Percentiles rank a stretch among this genome's conserved stretches.
Evolutionary conservation across 2,329 filamentous ascomycete genomes (phyloP).

Genomic region (Cercospora sesami): DNA sequence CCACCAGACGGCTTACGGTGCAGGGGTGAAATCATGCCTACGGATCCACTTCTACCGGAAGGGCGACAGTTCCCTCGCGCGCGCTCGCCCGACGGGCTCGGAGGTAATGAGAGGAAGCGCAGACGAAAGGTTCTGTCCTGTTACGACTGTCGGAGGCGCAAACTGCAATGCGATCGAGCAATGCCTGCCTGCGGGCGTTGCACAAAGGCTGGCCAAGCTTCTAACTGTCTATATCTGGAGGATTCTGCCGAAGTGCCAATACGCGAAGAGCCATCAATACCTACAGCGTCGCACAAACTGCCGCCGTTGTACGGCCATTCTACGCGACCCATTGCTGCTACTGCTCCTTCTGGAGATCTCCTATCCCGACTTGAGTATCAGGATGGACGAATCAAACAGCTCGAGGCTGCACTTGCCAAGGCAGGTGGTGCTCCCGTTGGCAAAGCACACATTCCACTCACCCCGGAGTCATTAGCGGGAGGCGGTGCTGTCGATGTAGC

Average conservation of each 20-base stretch:
- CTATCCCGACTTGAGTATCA: slow-evolving; percentile 32
- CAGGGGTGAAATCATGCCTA: slow-evolving; percentile 19
- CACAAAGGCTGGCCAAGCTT: slow-evolving; percentile 45
- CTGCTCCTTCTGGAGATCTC: slow-evolving; percentile 25
- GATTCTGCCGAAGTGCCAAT: slow-evolving; percentile 31
- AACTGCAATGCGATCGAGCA: slow-evolving; percentile 50
- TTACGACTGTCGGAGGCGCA: slow-evolving; percentile 49
- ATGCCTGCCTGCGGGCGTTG: slow-evolving; percentile 49
- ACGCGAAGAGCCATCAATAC: slow-evolving; percentile 29
- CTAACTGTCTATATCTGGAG: slow-evolving; percentile 45
- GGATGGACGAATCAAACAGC: slow-evolving; percentile 34
- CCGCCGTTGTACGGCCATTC: slow-evolving; percentile 37
- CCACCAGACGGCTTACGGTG: background rate
- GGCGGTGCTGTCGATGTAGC: slow-evolving; percentile 14
- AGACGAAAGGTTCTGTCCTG: slow-evolving; percentile 51
- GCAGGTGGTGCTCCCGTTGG: slow-evolving; percentile 19
- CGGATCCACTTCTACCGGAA: slow-evolving; percentile 27
- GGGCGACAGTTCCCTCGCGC: slow-evolving; percentile 25
- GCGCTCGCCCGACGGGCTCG: slow-evolving; percentile 24
- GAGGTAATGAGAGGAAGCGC: slow-evolving; percentile 43
- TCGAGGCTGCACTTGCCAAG: slow-evolving; percentile 32
- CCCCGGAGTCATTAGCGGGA: slow-evolving; percentile 30
- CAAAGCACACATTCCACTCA: slow-evolving; percentile 28
- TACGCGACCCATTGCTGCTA: slow-evolving; percentile 24
- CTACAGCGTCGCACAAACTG: slow-evolving; percentile 16